A percentile compares a stretch with the other conserved stretches of the same genome.
Evolutionary conservation across 306 rosid genomes (phyloP).

Genomic region (Cucurbita pepo): DNA sequence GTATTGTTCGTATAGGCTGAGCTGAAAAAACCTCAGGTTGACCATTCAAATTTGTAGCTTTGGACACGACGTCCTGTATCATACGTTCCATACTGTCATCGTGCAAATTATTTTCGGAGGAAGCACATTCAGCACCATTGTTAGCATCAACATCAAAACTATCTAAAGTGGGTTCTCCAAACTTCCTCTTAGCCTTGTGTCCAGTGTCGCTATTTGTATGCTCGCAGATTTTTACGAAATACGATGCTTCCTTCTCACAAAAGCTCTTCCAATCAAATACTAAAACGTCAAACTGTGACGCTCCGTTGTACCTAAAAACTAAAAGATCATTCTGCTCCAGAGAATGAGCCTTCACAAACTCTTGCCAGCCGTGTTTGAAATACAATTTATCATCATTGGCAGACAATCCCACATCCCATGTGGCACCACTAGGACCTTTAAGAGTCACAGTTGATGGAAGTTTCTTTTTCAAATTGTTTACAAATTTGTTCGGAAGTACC

Average conservation of each 20-base stretch:
- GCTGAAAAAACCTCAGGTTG: background rate
- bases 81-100: constrained; percentile 8
- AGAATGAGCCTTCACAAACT: constrained; percentile 38
- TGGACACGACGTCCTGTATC: background rate
- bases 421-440: constrained; percentile 48
- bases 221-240: constrained; percentile 37
- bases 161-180: constrained; percentile 7
- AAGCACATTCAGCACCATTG: constrained; percentile 13
- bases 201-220: constrained; percentile 9
- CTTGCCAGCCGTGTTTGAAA: constrained; percentile 44
- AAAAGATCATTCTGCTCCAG: constrained; percentile 50
- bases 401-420: constrained; percentile 38
- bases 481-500: constrained; percentile 49
- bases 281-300: constrained; percentile 41
- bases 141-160: constrained; percentile 18
- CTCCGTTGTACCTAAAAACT: constrained; percentile 48
- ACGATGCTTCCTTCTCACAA: constrained; percentile 51
- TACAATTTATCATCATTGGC: constrained; percentile 20
- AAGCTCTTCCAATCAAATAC: constrained; percentile 31
- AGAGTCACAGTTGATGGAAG: constrained; percentile 33
- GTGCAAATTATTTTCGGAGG: constrained; percentile 10
- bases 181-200: constrained; percentile 11
- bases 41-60: constrained; percentile 9
- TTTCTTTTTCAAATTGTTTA: constrained; percentile 32
- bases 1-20: background rate